Evolutionary conservation across 75 land plant genomes (phyloP).

Genomic region (Pinus tabuliformis): DNA sequence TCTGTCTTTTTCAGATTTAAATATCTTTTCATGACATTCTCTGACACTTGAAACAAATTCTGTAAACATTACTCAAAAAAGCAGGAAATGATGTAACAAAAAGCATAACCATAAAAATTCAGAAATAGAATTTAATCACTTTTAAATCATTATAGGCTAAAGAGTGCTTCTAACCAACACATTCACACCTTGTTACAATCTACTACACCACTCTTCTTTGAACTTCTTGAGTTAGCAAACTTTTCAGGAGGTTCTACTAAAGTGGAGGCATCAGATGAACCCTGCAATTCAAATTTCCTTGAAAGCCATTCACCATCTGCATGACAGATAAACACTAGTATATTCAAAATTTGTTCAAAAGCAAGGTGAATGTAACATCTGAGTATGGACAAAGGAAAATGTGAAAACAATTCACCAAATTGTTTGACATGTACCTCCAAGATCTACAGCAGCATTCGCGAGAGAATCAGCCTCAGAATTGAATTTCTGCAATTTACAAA

Average conservation of each 20-base stretch:
- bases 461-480: slow-evolving; percentile 78
- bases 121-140: no score
- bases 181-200: not conserved
- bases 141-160: no score
- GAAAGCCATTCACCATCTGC: not conserved
- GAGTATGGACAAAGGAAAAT: not conserved
- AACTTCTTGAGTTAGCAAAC: not conserved
- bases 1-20: not conserved
- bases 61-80: not conserved
- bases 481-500: slow-evolving; percentile 30
- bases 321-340: not conserved
- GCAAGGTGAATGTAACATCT: not conserved
- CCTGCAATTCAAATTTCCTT: not conserved
- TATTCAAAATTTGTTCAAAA: not conserved
- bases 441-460: slow-evolving; percentile 60
- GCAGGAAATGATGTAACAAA: no score
- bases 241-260: not conserved
- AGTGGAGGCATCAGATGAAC: not conserved
- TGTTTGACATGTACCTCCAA: slow-evolving; percentile 26
- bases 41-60: not conserved
- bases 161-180: no score
- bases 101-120: no score
- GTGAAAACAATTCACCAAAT: not conserved
- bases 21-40: not conserved
- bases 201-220: not conserved